These are phyloP conservation scores for Pseudopyrenochaeta lycopersici DNA, from an alignment of 2,329 filamentous ascomycete genomes.

Conservation along the genomic window DNA sequence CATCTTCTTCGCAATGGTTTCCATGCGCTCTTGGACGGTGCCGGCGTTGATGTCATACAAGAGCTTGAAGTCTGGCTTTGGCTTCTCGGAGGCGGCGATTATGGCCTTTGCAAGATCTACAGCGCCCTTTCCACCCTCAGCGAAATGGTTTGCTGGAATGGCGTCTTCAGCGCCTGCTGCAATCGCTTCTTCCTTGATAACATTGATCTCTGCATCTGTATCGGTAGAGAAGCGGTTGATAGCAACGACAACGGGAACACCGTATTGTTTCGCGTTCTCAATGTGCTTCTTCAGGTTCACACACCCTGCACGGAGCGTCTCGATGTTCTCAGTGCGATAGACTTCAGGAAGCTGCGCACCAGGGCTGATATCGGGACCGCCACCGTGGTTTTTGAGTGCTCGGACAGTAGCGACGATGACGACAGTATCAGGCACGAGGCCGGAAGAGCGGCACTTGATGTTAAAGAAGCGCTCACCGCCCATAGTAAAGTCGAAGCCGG, in stretches of 20 bases:
- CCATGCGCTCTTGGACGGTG: constrained; percentile 86
- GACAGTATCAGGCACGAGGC: constrained; percentile 89
- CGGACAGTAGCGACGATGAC: constrained; percentile 96
- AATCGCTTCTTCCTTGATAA: constrained; percentile 89
- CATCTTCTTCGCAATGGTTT: constrained; percentile 89
- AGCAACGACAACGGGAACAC: constrained; percentile 92
- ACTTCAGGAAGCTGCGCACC: constrained; percentile 85
- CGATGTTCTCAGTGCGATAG: constrained; percentile 93
- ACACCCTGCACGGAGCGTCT: constrained; percentile 87
- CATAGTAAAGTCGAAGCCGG: constrained; percentile 99
- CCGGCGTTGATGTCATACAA: constrained; percentile 78
- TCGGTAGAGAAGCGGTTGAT: constrained; percentile 98
- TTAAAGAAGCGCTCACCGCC: constrained; percentile 99
- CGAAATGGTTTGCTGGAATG: constrained; percentile 95
- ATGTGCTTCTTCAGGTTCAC: constrained; percentile 97
- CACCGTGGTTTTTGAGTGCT: constrained; percentile 95
- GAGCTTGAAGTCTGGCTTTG: constrained; percentile 79
- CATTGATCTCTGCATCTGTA: constrained; percentile 88
- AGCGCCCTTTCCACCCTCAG: constrained; percentile 90
- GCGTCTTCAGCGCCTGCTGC: constrained; percentile 93
- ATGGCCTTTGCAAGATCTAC: constrained; percentile 88
- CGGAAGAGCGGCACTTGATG: constrained; percentile 97
- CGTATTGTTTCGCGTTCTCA: constrained; percentile 85
- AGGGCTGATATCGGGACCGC: constrained; percentile 90
- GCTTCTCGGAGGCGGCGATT: constrained; percentile 81